Percentiles rank a stretch among this genome's conserved stretches.
Conservation (phyloP, 768 basidiomycete genomes). For the Aureoboletus auriporus region DNA sequence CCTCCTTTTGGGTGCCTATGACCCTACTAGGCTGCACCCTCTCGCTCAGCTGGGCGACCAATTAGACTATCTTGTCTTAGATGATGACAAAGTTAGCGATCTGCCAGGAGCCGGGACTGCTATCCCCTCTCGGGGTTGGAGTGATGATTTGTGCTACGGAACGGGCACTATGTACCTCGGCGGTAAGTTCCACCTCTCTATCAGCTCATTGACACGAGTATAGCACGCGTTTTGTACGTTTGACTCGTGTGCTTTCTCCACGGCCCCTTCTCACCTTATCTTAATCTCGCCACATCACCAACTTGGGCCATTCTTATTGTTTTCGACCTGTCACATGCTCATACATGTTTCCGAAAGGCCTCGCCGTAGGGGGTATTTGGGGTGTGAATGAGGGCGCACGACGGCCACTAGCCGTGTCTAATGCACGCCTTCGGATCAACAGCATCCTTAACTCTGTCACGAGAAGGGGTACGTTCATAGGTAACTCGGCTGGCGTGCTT, state of each 20-base stretch:
- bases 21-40: constrained; percentile 91
- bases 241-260: constrained; percentile 43
- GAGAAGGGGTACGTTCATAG: constrained; percentile 94
- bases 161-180: constrained; percentile 98
- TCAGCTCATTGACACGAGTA: constrained; percentile 46
- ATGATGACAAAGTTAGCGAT: constrained; percentile 92
- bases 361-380: constrained; percentile 93
- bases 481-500: constrained; percentile 96
- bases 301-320: constrained; percentile 76
- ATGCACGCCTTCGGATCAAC: constrained; percentile 88
- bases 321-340: constrained; percentile 73
- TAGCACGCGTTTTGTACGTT: constrained; percentile 44
- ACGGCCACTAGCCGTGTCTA: constrained; percentile 83
- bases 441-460: constrained; percentile 96
- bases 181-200: constrained; percentile 71
- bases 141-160: constrained; percentile 98
- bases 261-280: constrained; percentile 67
- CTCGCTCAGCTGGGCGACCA: constrained; percentile 89
- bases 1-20: constrained; percentile 82
- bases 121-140: constrained; percentile 94
- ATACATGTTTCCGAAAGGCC: constrained; percentile 66
- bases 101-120: constrained; percentile 88
- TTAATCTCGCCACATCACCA: constrained; percentile 47
- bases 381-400: constrained; percentile 91
- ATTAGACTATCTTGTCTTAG: constrained; percentile 91